Evolutionary conservation across 805 yeast genomes (phyloP).

Genomic region (Barnettozyma sp.): DNA sequence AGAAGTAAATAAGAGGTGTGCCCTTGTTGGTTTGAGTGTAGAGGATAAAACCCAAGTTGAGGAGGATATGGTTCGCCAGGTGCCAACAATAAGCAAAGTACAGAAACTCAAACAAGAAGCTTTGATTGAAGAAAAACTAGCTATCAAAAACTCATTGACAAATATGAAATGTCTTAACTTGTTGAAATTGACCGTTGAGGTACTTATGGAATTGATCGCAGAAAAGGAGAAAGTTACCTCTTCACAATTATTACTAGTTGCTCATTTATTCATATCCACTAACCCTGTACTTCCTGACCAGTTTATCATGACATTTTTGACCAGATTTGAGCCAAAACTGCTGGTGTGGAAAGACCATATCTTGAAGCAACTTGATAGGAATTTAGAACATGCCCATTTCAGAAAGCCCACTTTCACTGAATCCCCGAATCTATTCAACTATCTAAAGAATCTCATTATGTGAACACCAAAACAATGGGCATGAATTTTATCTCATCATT

Average conservation of each 20-base stretch:
- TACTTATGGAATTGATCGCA: conserved; percentile 11
- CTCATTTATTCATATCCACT: conserved; percentile 31
- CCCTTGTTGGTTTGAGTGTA: conserved; percentile 27
- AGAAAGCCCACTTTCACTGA: conserved; percentile 19
- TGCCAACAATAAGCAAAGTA: conserved; percentile 38
- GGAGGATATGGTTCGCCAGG: conserved; percentile 25
- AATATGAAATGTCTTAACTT: conserved; percentile 24
- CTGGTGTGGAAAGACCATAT: conserved; percentile 12
- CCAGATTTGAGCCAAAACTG: conserved; percentile 23
- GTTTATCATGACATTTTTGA: conserved; percentile 29
- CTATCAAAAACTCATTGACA: conserved; percentile 22
- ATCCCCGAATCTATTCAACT: conserved; percentile 21
- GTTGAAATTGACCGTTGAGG: conserved; percentile 10
- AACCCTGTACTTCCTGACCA: conserved; percentile 33
- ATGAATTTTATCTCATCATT: too few relatives aligned
- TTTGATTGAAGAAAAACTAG: conserved; percentile 28
- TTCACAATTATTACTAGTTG: conserved; percentile 31
- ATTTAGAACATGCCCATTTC: conserved; percentile 11
- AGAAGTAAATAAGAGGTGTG: conserved; percentile 27
- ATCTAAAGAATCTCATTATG: conserved; percentile 6
- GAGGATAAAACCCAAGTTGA: conserved; percentile 26
- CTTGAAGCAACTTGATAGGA: conserved; percentile 9
- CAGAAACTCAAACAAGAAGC: conserved; percentile 63
- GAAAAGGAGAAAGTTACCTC: conserved; percentile 22
- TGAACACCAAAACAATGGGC: neutral